Evolutionary conservation across 2,329 filamentous ascomycete species (phyloP).

Genomic region (Volutella citrinella): DNA sequence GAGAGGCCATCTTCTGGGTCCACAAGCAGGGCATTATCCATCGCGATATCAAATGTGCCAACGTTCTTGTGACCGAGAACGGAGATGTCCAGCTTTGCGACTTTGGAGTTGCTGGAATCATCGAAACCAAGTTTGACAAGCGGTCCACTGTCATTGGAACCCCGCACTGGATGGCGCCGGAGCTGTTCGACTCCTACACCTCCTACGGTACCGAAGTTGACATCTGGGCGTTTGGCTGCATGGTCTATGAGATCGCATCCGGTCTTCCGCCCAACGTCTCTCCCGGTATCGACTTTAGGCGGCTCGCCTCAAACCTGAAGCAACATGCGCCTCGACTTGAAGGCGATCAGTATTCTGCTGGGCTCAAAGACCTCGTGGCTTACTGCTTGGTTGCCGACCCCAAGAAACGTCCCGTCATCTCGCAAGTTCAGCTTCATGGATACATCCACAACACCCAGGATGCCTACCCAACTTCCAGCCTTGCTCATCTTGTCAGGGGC

Average conservation of each 20-base stretch:
- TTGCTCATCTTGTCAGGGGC: constrained; percentile 65
- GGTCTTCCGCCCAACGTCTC: constrained; percentile 69
- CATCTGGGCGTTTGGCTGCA: constrained; percentile 82
- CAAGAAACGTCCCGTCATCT: constrained; percentile 64
- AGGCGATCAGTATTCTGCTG: constrained; percentile 66
- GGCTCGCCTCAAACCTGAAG: constrained; percentile 56
- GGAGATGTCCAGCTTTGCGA: constrained; percentile 79
- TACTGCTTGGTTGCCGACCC: constrained; percentile 72
- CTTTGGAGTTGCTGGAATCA: constrained; percentile 77
- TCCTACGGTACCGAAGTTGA: constrained; percentile 72
- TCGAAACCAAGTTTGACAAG: constrained; percentile 74
- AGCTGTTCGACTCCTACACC: constrained; percentile 63
- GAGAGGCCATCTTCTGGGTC: constrained; percentile 65
- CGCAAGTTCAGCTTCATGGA: constrained; percentile 65
- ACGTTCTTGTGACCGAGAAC: constrained; percentile 74
- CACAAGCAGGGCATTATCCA: constrained; percentile 68
- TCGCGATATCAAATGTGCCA: constrained; percentile 72
- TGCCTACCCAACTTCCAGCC: constrained; percentile 60
- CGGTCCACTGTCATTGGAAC: constrained; percentile 79
- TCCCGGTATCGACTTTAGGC: constrained; percentile 45
- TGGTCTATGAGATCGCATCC: constrained; percentile 77
- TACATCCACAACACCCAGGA: constrained; percentile 64
- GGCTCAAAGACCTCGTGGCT: constrained; percentile 66
- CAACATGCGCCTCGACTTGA: constrained; percentile 66
- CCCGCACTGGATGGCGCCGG: constrained; percentile 83